Evolutionary conservation across 1,139 yeast species (phyloP), one percentile per base, ranked within the genome.

Genomic region (Yamadazyma pseudoaaseri): DNA sequence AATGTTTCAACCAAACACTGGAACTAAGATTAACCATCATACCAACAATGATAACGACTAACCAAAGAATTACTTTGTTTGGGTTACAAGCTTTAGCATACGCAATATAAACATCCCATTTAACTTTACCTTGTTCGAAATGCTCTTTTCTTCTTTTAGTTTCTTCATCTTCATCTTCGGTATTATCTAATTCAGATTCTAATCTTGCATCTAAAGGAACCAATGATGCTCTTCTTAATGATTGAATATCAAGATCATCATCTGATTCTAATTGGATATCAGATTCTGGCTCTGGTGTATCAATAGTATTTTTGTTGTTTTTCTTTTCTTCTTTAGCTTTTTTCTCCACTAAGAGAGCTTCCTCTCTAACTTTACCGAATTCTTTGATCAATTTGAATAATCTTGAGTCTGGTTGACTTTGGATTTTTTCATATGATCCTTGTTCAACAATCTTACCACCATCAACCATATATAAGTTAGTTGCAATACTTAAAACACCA

Each of bases 1-100:
- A 94, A 56, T 87, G 90, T 57, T 92, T 92, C 52, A 92, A 76
- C 98, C 98, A 92, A 34, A 92, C 75, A 53, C 82, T 87, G 28
- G 90, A 60, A 13, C 43, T 44, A 39, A 60, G 57, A 37, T 79
- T 74, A 29, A 85, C 56, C 14, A 75, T 62, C 73, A 81, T 84
- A 1, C 89, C 72, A 11, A 60, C 36, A 14, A 82, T 51, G 28
- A 79, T 69, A 41, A 73, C 67, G 3, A 39, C 31, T 37, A 86
- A 52, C 52, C 81, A 80, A 3, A 81, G 47, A 1, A 66, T 24
- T 12, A 90, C 96, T 44, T 79, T 79, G 33, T 54, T 59, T n/a
- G 86, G 76, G 44, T 87, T 86, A 65, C 97, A 89, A 0, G 97
- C 96, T 46, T 73, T 77, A 16, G 95, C 95, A 54, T 94, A 92